Conservation (phyloP, 305 asterid species). For the Plantago lanceolata region DNA sequence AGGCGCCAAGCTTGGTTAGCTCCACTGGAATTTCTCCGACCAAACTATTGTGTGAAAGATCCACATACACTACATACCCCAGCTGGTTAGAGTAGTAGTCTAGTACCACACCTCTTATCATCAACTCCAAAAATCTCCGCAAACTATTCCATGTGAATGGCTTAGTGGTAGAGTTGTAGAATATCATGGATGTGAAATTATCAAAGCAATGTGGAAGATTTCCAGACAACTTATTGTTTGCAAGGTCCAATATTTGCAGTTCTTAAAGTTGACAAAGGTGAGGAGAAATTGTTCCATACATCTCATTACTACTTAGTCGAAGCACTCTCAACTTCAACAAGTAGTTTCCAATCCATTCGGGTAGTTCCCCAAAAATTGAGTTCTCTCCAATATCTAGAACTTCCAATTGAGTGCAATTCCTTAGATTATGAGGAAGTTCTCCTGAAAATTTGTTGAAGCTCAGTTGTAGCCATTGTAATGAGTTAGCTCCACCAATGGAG, state of each 20-base stretch:
- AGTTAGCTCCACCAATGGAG: slow-evolving; percentile 16
- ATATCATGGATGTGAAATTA: too few relatives aligned
- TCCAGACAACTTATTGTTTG: too few relatives aligned
- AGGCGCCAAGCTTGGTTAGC: slow-evolving; percentile 1
- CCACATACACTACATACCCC: neutral
- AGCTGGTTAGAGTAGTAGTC: neutral
- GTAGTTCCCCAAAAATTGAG: slow-evolving; percentile 2
- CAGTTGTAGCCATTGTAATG: neutral
- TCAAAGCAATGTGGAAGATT: too few relatives aligned
- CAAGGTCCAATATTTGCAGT: too few relatives aligned
- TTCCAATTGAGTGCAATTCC: neutral
- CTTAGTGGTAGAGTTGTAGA: too few relatives aligned
- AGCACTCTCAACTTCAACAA: neutral
- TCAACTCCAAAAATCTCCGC: too few relatives aligned
- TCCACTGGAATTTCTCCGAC: slow-evolving; percentile 2
- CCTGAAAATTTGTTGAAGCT: slow-evolving; percentile 13
- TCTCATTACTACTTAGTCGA: neutral
- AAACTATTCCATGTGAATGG: too few relatives aligned
- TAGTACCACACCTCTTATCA: neutral
- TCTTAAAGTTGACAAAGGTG: too few relatives aligned
- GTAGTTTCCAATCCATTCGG: slow-evolving; percentile 15
- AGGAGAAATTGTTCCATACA: too few relatives aligned
- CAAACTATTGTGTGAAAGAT: slow-evolving; percentile 9
- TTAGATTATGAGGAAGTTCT: slow-evolving; percentile 1
- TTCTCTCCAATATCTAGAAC: slow-evolving; percentile 15